Evolutionary conservation across 768 basidiomycete genomes (phyloP).

Genomic region (Suillus sp.): DNA sequence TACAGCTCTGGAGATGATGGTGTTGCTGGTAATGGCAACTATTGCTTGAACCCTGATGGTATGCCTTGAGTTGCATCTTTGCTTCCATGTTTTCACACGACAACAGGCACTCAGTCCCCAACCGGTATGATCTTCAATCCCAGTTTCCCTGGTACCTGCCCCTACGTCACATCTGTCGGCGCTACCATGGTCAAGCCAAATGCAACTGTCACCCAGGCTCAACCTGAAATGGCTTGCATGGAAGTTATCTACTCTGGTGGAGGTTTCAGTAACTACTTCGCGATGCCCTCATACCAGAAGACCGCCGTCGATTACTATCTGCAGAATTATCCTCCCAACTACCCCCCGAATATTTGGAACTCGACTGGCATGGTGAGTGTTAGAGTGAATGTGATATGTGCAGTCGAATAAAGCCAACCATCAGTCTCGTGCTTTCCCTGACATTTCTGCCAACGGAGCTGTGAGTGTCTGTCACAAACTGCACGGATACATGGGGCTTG

Average conservation of each 20-base stretch:
- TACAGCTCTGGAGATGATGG: slow-evolving; percentile 36
- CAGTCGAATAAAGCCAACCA: background rate
- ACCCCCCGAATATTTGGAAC: slow-evolving; percentile 29
- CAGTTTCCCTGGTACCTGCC: slow-evolving; percentile 46
- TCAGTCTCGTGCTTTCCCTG: slow-evolving; percentile 20
- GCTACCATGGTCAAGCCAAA: slow-evolving; percentile 47
- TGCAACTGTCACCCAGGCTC: slow-evolving; percentile 26
- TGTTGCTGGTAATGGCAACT: slow-evolving; percentile 30
- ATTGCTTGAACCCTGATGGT: slow-evolving; percentile 37
- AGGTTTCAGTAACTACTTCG: slow-evolving; percentile 45
- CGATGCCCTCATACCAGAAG: slow-evolving; percentile 43
- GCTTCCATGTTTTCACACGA: background rate
- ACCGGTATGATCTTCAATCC: slow-evolving; percentile 59
- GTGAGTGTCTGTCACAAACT: slow-evolving; percentile 53
- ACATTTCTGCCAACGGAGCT: slow-evolving; percentile 30
- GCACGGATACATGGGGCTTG: background rate
- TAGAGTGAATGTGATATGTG: background rate
- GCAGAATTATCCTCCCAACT: slow-evolving; percentile 31
- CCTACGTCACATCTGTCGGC: slow-evolving; percentile 48
- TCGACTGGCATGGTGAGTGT: slow-evolving; percentile 27
- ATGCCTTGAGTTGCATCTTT: background rate
- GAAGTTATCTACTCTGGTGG: slow-evolving; percentile 35
- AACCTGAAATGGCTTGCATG: slow-evolving; percentile 34
- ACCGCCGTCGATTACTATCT: slow-evolving; percentile 35
- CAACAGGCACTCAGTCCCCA: slow-evolving; percentile 38